Conservation (phyloP, 1,284 basidiomycete genomes). For the Cryptococcus hybrid region DNA sequence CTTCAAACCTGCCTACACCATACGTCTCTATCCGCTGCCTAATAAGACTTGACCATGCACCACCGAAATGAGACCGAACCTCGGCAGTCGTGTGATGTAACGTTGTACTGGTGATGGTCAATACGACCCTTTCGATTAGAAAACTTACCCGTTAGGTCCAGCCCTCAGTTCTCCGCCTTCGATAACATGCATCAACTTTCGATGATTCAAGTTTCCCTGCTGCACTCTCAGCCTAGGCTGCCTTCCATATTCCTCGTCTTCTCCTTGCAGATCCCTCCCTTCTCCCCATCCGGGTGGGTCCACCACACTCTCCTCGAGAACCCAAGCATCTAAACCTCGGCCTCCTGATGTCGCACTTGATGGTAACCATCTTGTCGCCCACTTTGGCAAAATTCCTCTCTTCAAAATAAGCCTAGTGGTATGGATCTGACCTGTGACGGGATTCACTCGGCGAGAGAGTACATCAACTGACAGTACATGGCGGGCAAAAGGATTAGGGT, state of each 20-base stretch:
- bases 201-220: slow-evolving; percentile 48
- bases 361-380: slow-evolving; percentile 74
- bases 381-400: slow-evolving; percentile 81
- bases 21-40: slow-evolving; percentile 46
- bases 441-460: slow-evolving; percentile 71
- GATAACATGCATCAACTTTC: slow-evolving; percentile 50
- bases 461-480: slow-evolving; percentile 96
- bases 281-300: slow-evolving; percentile 39
- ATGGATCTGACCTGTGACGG: slow-evolving; percentile 66
- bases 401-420: slow-evolving; percentile 92
- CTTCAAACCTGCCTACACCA: slow-evolving; percentile 47
- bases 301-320: slow-evolving; percentile 87
- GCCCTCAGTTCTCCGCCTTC: slow-evolving; percentile 44
- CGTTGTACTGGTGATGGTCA: slow-evolving; percentile 22
- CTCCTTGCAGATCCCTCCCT: slow-evolving; percentile 1
- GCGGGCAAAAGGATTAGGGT: slow-evolving; percentile 92
- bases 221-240: slow-evolving; percentile 36
- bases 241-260: slow-evolving; percentile 14
- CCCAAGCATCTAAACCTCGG: slow-evolving; percentile 67
- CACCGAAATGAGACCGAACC: slow-evolving; percentile 47
- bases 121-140: neutral
- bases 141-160: slow-evolving; percentile 38
- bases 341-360: slow-evolving; percentile 54
- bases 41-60: slow-evolving; percentile 42
- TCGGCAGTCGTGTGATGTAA: slow-evolving; percentile 47